Evolutionary conservation across 1,139 yeast species (phyloP).

Genomic region (Yamadazyma sp.): DNA sequence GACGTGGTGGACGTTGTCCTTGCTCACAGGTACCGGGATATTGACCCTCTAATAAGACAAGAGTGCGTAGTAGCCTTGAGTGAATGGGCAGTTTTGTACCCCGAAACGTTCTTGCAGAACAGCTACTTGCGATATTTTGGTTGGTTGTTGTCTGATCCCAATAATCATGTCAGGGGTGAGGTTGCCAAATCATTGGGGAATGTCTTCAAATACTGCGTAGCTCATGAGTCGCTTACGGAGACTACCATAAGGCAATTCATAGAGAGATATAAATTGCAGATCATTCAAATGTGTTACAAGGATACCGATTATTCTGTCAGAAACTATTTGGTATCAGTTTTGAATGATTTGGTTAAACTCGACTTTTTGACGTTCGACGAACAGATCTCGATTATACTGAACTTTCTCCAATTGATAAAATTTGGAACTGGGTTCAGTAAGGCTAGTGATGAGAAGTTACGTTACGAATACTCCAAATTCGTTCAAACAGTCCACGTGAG

Average conservation of each 20-base stretch:
- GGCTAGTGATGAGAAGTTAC: constrained; percentile 29
- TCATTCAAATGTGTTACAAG: constrained; percentile 54
- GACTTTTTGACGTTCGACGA: constrained; percentile 68
- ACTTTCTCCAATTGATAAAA: constrained; percentile 41
- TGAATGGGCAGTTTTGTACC: constrained; percentile 67
- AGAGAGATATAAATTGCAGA: constrained; percentile 63
- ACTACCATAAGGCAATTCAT: constrained; percentile 67
- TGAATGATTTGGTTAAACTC: constrained; percentile 54
- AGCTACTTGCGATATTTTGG: constrained; percentile 76
- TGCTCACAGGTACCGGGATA: constrained; percentile 78
- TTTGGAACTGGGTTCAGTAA: constrained; percentile 17
- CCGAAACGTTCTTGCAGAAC: constrained; percentile 70
- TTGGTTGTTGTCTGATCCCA: constrained; percentile 77
- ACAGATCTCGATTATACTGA: constrained; percentile 39
- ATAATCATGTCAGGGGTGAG: constrained; percentile 60
- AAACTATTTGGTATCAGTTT: constrained; percentile 49
- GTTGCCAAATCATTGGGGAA: constrained; percentile 58
- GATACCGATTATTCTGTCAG: constrained; percentile 49
- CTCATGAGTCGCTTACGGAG: constrained; percentile 20
- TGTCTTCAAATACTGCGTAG: constrained; percentile 35
- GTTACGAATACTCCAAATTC: constrained; percentile 33
- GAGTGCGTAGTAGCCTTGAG: constrained; percentile 67
- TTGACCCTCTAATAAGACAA: constrained; percentile 68
- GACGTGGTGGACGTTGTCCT: constrained; percentile 71
- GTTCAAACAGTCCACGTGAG: constrained; percentile 22